These are phyloP conservation scores for Phytophthora sojae DNA, from an alignment of 352 stramenopile genomes.

Conservation along the genomic window DNA sequence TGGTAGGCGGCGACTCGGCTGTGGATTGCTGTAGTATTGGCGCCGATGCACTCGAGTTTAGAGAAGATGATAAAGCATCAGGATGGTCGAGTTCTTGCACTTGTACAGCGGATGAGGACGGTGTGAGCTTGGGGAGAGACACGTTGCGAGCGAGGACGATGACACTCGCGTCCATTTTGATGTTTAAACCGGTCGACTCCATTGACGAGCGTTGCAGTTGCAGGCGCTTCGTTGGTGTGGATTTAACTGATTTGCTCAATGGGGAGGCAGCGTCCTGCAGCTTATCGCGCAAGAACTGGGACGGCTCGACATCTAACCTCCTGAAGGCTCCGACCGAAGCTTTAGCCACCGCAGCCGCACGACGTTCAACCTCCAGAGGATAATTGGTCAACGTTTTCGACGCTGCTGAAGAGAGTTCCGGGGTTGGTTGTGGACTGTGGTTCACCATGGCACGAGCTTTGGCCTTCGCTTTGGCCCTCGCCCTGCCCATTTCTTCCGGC, in stretches of 20 bases:
- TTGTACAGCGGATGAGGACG: neutral
- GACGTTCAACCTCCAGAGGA: conserved; percentile 51
- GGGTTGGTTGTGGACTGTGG: conserved; percentile 24
- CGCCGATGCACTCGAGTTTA: conserved; percentile 31
- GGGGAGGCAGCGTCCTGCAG: conserved; percentile 23
- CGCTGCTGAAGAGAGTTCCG: conserved; percentile 10
- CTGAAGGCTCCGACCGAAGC: conserved; percentile 15
- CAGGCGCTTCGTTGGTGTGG: conserved; percentile 47
- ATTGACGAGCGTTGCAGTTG: conserved; percentile 11
- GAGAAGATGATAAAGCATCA: no score
- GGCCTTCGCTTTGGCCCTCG: conserved; percentile 21
- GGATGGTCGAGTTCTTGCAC: conserved; percentile 6
- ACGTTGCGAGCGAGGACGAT: conserved; percentile 47
- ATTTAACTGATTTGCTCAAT: conserved; percentile 36
- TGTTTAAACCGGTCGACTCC: conserved; percentile 15
- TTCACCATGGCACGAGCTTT: conserved; percentile 24
- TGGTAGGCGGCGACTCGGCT: neutral
- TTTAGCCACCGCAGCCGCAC: conserved; percentile 14
- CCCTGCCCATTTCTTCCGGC: conserved; percentile 31
- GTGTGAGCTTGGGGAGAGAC: conserved; percentile 45
- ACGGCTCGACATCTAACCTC: conserved; percentile 48
- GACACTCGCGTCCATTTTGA: conserved; percentile 48
- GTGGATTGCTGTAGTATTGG: conserved; percentile 17
- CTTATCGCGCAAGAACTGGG: conserved; percentile 50
- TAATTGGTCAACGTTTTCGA: conserved; percentile 41